Percentiles rank a stretch among this genome's conserved stretches.
Evolutionary conservation across 768 basidiomycete genomes (phyloP).

Genomic region (Tremella mesenterica): DNA sequence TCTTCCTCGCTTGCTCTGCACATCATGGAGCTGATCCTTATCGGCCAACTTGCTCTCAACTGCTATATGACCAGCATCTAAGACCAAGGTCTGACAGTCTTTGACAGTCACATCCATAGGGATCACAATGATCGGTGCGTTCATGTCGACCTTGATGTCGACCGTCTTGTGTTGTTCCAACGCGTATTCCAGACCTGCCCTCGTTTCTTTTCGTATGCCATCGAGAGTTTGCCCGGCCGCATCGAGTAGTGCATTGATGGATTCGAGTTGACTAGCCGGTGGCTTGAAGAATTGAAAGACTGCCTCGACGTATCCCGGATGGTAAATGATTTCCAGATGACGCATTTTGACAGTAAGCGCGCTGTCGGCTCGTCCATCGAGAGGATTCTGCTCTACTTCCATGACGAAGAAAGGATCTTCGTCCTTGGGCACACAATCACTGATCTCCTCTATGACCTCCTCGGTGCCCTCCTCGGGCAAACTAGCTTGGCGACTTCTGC

Average conservation of each 20-base stretch:
- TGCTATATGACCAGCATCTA: conserved; percentile 94
- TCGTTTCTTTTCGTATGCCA: conserved; percentile 82
- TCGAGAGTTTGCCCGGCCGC: conserved; percentile 90
- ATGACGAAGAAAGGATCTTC: conserved; percentile 67
- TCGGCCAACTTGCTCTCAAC: conserved; percentile 83
- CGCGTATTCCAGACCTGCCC: conserved; percentile 87
- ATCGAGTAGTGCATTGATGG: conserved; percentile 81
- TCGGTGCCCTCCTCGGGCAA: conserved; percentile 24
- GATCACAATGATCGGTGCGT: conserved; percentile 92
- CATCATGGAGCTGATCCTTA: conserved; percentile 65
- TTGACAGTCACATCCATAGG: conserved; percentile 79
- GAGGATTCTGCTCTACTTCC: conserved; percentile 83
- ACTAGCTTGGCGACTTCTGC: conserved; percentile 18
- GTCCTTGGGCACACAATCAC: conserved; percentile 43
- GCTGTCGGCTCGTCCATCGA: conserved; percentile 84
- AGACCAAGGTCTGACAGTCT: conserved; percentile 72
- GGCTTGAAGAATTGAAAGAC: conserved; percentile 86
- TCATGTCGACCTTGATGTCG: conserved; percentile 91
- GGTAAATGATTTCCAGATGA: conserved; percentile 95
- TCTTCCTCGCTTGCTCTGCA: conserved; percentile 73
- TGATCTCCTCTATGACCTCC: conserved; percentile 14
- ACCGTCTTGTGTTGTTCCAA: conserved; percentile 89
- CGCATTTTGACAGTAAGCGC: conserved; percentile 81
- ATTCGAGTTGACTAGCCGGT: conserved; percentile 87
- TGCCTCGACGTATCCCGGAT: conserved; percentile 84